Evolutionary conservation across 2,329 filamentous ascomycete species (phyloP).

Genomic region (Stemphylium vesicarium): DNA sequence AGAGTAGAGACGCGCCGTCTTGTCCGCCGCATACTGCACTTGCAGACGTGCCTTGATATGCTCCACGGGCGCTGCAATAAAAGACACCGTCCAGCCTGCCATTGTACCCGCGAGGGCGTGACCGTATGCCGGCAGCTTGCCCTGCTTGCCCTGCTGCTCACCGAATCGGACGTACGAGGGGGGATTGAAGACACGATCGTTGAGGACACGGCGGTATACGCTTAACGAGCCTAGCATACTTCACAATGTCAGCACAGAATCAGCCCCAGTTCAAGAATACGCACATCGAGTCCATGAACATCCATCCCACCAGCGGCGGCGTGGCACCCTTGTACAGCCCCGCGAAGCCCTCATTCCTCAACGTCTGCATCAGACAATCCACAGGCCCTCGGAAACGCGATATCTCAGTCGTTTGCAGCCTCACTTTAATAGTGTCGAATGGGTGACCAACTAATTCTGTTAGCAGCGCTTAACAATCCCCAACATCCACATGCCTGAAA

Average conservation of each 20-base stretch:
- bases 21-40: conserved; percentile 86
- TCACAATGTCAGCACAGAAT: conserved; percentile 14
- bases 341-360: conserved; percentile 81
- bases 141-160: conserved; percentile 53
- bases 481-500: conserved; percentile 67
- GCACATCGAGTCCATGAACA: conserved; percentile 88
- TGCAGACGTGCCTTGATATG: conserved; percentile 94
- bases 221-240: conserved; percentile 89
- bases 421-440: conserved; percentile 97
- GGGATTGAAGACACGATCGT: conserved; percentile 77
- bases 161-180: conserved; percentile 53
- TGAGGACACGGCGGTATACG: conserved; percentile 83
- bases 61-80: conserved; percentile 92
- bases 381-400: conserved; percentile 83
- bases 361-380: conserved; percentile 82
- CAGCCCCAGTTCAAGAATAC: conserved; percentile 13
- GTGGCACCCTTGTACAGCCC: conserved; percentile 95
- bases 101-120: conserved; percentile 88
- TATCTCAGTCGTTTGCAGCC: conserved; percentile 82
- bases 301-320: conserved; percentile 93
- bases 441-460: conserved; percentile 63
- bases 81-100: conserved; percentile 87
- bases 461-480: conserved; percentile 14
- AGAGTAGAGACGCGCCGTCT: conserved; percentile 77
- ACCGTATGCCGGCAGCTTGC: conserved; percentile 73